Conservation (phyloP, 2,329 filamentous ascomycete species). For the Verruconis gallopava region DNA sequence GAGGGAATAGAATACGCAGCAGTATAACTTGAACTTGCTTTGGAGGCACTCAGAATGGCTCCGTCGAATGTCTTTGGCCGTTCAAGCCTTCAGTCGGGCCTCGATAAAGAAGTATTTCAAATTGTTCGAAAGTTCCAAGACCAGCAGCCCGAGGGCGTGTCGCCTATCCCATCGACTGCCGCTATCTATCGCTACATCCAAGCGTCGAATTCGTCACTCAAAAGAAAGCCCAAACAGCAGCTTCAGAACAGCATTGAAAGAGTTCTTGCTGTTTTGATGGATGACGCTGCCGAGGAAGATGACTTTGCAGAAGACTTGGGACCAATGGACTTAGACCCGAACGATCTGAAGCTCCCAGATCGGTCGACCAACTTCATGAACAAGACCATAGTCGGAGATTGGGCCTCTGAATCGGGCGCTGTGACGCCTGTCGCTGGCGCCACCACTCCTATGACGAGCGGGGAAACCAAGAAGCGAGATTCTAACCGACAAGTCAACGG, state of each 20-base stretch:
- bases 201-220: conserved; percentile 73
- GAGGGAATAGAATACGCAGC: too few relatives aligned
- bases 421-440: conserved; percentile 3
- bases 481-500: conserved; percentile 42
- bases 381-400: conserved; percentile 47
- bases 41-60: conserved; percentile 17
- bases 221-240: conserved; percentile 65
- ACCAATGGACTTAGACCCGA: conserved; percentile 29
- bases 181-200: conserved; percentile 69
- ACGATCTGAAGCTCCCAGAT: conserved; percentile 13
- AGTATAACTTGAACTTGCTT: too few relatives aligned
- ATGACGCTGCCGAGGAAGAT: conserved; percentile 37
- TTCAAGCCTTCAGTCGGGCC: conserved; percentile 22
- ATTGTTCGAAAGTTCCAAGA: conserved; percentile 66
- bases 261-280: conserved; percentile 60
- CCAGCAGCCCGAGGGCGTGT: conserved; percentile 39
- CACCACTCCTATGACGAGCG: conserved; percentile 19
- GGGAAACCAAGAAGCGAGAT: conserved; percentile 33
- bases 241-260: conserved; percentile 79
- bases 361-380: conserved; percentile 47
- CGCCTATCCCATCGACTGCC: conserved; percentile 37
- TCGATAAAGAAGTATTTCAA: conserved; percentile 51
- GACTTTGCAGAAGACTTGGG: conserved; percentile 42
- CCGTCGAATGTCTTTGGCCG: conserved; percentile 15
- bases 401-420: conserved; percentile 28